A percentile compares a stretch with the other conserved stretches of the same genome.
phyloP scores from a whole-genome alignment of 2,329 filamentous ascomycete genomes.

The Berkeleyomyces rouxiae region DNA sequence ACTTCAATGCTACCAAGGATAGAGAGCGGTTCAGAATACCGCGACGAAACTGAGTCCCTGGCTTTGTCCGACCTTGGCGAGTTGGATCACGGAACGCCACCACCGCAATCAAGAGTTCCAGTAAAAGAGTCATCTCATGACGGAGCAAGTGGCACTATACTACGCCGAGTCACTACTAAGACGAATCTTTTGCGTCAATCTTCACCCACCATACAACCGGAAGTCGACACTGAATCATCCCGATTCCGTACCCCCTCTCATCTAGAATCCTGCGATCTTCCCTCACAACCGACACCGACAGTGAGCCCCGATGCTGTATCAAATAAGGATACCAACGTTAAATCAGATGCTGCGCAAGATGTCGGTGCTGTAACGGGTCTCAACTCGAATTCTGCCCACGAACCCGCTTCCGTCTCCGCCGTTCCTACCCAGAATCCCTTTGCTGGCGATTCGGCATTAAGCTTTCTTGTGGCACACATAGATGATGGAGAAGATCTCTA shows the following conservation, averaged over 20 bases:
- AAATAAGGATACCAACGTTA: no score
- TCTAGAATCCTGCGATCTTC: background rate
- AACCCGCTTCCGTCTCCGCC: no score
- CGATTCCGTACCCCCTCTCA: background rate
- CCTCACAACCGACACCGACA: background rate
- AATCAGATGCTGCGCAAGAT: no score
- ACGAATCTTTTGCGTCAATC: background rate
- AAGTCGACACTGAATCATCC: background rate
- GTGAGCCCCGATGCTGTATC: no score
- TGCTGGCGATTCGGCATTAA: no score
- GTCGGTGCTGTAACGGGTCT: no score
- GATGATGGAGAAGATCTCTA: background rate
- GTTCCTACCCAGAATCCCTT: no score
- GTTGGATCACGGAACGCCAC: conserved; percentile 8
- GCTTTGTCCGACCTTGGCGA: background rate
- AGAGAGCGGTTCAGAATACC: no score
- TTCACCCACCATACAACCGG: background rate
- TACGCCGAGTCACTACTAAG: background rate
- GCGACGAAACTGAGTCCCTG: background rate
- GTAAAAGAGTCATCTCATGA: background rate
- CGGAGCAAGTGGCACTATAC: background rate
- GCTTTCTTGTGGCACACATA: background rate
- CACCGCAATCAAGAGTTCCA: background rate
- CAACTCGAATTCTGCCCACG: no score
- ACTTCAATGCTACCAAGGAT: no score